Evolutionary conservation across 768 basidiomycete species (phyloP).

Genomic region (Obba rivulosa): DNA sequence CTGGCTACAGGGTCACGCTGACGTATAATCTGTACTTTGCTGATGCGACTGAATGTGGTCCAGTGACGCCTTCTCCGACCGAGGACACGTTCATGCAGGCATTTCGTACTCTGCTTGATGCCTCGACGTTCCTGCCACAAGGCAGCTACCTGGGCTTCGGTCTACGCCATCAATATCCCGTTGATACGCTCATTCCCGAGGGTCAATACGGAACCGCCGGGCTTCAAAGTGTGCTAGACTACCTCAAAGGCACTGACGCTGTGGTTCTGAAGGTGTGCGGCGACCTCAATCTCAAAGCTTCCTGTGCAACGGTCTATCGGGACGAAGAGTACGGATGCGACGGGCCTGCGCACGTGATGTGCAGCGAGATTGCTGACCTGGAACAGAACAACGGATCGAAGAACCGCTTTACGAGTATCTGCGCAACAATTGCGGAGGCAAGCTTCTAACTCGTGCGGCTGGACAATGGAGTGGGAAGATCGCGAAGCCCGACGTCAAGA

Average conservation of each 20-base stretch:
- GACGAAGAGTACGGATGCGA: too few species aligned
- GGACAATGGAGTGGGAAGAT: neutral
- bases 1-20: constrained; percentile 39
- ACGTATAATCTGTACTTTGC: constrained; percentile 35
- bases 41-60: neutral
- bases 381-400: neutral
- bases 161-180: constrained; percentile 32
- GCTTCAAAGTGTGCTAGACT: neutral
- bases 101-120: constrained; percentile 24
- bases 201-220: constrained; percentile 5
- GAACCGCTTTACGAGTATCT: neutral
- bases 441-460: neutral
- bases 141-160: constrained; percentile 39
- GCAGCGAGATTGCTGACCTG: neutral
- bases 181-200: neutral
- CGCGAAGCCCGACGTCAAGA: neutral
- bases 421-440: neutral
- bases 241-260: constrained; percentile 8
- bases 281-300: neutral
- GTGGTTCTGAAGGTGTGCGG: neutral
- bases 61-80: neutral
- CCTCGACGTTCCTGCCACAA: constrained; percentile 30
- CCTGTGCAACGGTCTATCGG: neutral
- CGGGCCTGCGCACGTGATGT: neutral
- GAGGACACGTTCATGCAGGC: constrained; percentile 7